Evolutionary conservation across 2,329 filamentous ascomycete species (phyloP).

Genomic region (Chaetomium globosum): DNA sequence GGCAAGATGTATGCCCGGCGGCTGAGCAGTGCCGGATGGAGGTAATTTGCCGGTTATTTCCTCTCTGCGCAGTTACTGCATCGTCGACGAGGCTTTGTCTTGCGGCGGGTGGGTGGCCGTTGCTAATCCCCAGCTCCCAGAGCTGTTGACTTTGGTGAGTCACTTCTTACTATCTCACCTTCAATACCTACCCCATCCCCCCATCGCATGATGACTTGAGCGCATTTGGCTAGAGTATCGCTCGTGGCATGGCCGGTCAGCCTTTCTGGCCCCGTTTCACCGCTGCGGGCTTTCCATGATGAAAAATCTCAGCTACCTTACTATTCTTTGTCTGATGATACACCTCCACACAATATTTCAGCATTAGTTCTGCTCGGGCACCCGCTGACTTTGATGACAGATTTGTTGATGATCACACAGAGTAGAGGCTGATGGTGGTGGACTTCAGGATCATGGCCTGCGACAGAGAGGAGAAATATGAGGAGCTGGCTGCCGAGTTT

Average conservation of each 20-base stretch:
- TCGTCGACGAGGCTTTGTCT: neutral
- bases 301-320: slow-evolving; percentile 99
- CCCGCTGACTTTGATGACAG: slow-evolving; percentile 30
- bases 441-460: slow-evolving; percentile 83
- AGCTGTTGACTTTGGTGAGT: slow-evolving; percentile 34
- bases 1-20: slow-evolving; percentile 95
- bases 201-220: slow-evolving; percentile 94
- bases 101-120: neutral
- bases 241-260: slow-evolving; percentile 60
- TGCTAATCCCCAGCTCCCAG: slow-evolving; percentile 20
- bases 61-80: neutral
- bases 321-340: slow-evolving; percentile 76
- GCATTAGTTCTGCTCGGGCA: slow-evolving; percentile 29
- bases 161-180: slow-evolving; percentile 35
- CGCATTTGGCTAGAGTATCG: slow-evolving; percentile 99
- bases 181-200: slow-evolving; percentile 36
- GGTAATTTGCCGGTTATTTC: slow-evolving; percentile 60
- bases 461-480: slow-evolving; percentile 87
- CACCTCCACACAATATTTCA: slow-evolving; percentile 32
- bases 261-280: slow-evolving; percentile 72
- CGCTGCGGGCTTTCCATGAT: slow-evolving; percentile 82
- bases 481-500: slow-evolving; percentile 79
- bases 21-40: slow-evolving; percentile 92
- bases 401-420: slow-evolving; percentile 11
- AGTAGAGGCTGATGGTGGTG: slow-evolving; percentile 30